Evolutionary conservation across 2,329 filamentous ascomycete species (phyloP), one percentile per base, ranked within the genome.

Genomic region (Fusarium kyushuense): DNA sequence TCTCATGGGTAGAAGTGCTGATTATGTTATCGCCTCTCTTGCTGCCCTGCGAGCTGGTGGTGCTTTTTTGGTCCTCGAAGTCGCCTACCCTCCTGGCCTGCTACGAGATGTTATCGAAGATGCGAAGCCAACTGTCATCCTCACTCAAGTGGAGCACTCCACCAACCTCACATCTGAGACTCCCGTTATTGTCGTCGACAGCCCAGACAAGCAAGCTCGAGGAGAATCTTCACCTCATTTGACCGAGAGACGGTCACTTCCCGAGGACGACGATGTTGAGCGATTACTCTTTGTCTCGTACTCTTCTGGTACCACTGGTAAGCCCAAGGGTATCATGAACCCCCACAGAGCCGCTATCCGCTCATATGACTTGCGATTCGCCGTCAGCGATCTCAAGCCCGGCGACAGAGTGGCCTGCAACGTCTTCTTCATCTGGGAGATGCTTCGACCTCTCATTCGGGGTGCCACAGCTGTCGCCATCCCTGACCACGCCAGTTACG

Each of bases 371-470:
- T 78, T 93, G 66, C 83, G 92, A 76, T 94, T 94, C 73, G 82
- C 80, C 12, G 77, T 94, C 48, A 90, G 88, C 68, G 89, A 94
- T 75, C 81, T 93, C 4, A 79, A 84, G 19, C 89, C 89, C 0
- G 91, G 91, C 17, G 92, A 94, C 70, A 87, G 92, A 9, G 91
- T 94, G 13, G 92, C 92, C n/a, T 94, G 92, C 80, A 95, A 94
- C 81, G 92, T 94, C 61, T 95, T 94, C 78, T 95, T 95, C 75
- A 85, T 94, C 46, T 95, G 92, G 92, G 92, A 95, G 76, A 94
- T 94, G 58, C 78, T 95, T 55, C 90, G 92, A 7, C 92, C 92
- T 11, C 82, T 95, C 43, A 76, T 95, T 55, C 86, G 92, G 55
- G 92, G 92, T 70, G 92, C 91, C 4, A 93, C 92, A 0, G 90